A percentile compares a stretch with the other conserved stretches of the same genome.
Evolutionary conservation across 345 rosid genomes (phyloP).

Genomic region (Gossypium arboreum): DNA sequence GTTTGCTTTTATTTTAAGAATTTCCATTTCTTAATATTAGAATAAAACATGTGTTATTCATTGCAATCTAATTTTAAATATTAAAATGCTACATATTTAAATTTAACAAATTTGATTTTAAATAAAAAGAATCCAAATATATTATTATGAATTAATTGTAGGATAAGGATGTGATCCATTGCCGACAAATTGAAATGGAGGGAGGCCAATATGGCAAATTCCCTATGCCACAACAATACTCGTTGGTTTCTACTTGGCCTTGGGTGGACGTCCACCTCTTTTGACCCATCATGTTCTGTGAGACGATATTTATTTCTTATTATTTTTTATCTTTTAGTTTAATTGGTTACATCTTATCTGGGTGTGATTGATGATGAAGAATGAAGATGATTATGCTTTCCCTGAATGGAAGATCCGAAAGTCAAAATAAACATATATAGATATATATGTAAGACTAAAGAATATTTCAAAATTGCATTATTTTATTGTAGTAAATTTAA

Average conservation of each 20-base stretch:
- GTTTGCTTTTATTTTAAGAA: no score
- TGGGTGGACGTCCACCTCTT: constrained; percentile 1
- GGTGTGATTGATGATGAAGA: background rate
- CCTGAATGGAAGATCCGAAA: background rate
- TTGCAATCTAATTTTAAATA: no score
- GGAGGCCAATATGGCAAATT: background rate
- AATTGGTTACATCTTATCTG: background rate
- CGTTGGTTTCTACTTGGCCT: background rate
- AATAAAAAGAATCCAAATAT: no score
- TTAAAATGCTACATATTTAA: no score
- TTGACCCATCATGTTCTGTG: background rate
- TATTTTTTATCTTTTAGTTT: background rate
- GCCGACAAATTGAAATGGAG: constrained; percentile 19
- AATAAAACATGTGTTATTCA: no score
- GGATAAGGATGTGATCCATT: background rate
- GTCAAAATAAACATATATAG: background rate
- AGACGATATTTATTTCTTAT: background rate
- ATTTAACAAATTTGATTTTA: no score
- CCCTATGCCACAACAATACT: no score
- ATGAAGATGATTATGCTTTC: background rate
- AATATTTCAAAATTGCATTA: no score
- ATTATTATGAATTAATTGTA: no score
- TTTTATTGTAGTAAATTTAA: no score
- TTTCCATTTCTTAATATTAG: no score
- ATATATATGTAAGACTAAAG: no score